Conservation (phyloP, 1,139 yeast species). For the Nakaseomyces nivariensis region DNA sequence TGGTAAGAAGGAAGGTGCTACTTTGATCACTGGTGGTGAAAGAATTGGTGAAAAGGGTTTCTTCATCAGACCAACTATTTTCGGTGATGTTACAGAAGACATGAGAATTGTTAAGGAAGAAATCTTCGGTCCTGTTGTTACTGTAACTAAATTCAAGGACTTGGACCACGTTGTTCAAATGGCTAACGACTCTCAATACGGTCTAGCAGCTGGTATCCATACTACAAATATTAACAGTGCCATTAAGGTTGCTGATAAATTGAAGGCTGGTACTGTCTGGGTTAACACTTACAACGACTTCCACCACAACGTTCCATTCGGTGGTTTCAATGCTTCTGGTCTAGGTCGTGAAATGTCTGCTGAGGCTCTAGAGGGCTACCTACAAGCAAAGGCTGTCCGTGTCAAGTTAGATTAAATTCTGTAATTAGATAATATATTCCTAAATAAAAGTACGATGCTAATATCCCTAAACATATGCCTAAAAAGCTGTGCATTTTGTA, state of each 20-base stretch:
- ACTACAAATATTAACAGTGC: slow-evolving; percentile 40
- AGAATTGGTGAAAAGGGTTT: slow-evolving; percentile 48
- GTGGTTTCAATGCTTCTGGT: slow-evolving; percentile 57
- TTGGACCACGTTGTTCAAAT: slow-evolving; percentile 43
- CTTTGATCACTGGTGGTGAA: slow-evolving; percentile 49
- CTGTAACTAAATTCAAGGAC: slow-evolving; percentile 44
- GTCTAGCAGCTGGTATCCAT: slow-evolving; percentile 57
- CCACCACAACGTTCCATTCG: slow-evolving; percentile 41
- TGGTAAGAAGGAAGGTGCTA: slow-evolving; percentile 54
- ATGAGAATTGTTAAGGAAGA: slow-evolving; percentile 63
- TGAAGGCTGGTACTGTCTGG: slow-evolving; percentile 52
- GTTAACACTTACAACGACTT: slow-evolving; percentile 48
- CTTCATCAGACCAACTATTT: slow-evolving; percentile 61
- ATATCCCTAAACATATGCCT: neutral
- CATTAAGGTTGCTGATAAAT: slow-evolving; percentile 39
- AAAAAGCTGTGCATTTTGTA: no score
- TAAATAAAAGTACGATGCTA: neutral
- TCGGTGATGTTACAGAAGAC: slow-evolving; percentile 50
- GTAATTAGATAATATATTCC: neutral
- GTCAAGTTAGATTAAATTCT: slow-evolving; percentile 19
- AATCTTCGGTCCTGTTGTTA: slow-evolving; percentile 56
- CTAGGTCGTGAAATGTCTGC: slow-evolving; percentile 61
- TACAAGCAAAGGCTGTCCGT: slow-evolving; percentile 55
- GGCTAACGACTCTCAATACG: slow-evolving; percentile 50
- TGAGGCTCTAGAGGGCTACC: slow-evolving; percentile 51